Evolutionary conservation across 495 filamentous ascomycete genomes (phyloP).

Genomic region (Podospora bellae-mahoneyi): DNA sequence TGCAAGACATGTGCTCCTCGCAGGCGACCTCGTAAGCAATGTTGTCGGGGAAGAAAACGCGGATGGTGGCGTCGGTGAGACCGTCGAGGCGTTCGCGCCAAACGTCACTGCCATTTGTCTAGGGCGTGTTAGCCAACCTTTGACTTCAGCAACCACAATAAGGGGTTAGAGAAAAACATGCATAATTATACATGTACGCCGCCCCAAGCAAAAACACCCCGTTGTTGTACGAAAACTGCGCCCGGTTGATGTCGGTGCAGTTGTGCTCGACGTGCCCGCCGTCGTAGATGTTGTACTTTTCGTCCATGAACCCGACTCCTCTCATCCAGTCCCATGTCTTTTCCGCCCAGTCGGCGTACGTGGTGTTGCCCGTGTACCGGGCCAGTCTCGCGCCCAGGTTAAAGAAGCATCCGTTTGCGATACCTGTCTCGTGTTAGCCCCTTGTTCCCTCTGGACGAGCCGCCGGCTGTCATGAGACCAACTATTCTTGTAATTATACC

Average conservation of each 20-base stretch:
- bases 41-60: conserved; percentile 57
- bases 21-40: conserved; percentile 63
- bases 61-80: conserved; percentile 57
- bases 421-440: conserved; percentile 37
- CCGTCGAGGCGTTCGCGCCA: conserved; percentile 59
- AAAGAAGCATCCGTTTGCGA: conserved; percentile 84
- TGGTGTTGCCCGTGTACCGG: conserved; percentile 70
- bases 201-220: conserved; percentile 69
- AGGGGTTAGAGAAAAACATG: conserved; percentile 22
- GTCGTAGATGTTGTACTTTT: conserved; percentile 67
- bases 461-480: conserved; percentile 13
- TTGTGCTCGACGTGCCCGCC: conserved; percentile 64
- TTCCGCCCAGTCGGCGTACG: conserved; percentile 73
- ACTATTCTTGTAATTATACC: conserved; percentile 89
- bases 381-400: conserved; percentile 76
- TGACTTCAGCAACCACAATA: neutral
- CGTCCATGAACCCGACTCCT: conserved; percentile 59
- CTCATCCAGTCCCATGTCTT: conserved; percentile 70
- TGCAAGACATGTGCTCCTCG: conserved; percentile 60
- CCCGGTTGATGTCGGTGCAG: conserved; percentile 59
- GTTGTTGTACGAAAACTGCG: conserved; percentile 76
- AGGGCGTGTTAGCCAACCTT: conserved; percentile 2
- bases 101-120: conserved; percentile 55
- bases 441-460: neutral
- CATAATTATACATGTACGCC: conserved; percentile 73